phyloP scores from a whole-genome alignment of 495 filamentous ascomycete genomes.

The Hypoxylon fragiforme region DNA sequence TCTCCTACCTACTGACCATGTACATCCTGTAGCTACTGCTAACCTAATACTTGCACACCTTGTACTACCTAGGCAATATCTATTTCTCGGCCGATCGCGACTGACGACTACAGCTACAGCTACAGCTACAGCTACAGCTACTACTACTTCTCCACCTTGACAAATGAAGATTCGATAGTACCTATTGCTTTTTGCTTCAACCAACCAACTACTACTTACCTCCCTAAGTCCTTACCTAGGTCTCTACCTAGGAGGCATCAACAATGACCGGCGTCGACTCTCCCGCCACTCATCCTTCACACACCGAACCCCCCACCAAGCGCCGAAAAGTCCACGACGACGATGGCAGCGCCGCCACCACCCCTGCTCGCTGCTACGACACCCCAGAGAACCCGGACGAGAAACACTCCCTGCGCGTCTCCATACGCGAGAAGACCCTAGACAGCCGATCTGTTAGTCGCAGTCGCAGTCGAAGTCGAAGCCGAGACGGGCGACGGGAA shows the following conservation, averaged over 20 bases:
- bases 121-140: too few relatives aligned
- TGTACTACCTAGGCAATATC: too few relatives aligned
- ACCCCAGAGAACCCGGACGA: constrained; percentile 32
- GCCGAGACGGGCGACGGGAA: constrained; percentile 20
- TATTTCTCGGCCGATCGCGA: too few relatives aligned
- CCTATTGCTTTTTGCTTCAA: too few relatives aligned
- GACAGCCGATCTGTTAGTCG: constrained; percentile 38
- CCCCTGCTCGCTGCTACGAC: constrained; percentile 35
- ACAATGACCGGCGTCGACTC: constrained; percentile 45
- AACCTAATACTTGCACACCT: too few relatives aligned
- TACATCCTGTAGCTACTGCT: too few relatives aligned
- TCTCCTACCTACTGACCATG: not conserved
- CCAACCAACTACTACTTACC: too few relatives aligned
- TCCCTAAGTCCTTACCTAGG: too few relatives aligned
- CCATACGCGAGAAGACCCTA: constrained; percentile 44
- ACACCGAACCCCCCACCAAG: constrained; percentile 51
- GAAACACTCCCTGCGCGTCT: constrained; percentile 38
- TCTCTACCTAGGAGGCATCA: too few relatives aligned
- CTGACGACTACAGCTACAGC: too few relatives aligned
- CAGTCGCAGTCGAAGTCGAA: constrained; percentile 34
- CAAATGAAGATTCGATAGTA: not conserved
- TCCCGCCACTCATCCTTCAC: constrained; percentile 22
- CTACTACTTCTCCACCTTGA: not conserved
- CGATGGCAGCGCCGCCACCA: constrained; percentile 36
- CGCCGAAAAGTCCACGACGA: constrained; percentile 58